Base-by-base conservation (phyloP, 805 yeast genomes). In the Monosporozyma yasuniensis region DNA sequence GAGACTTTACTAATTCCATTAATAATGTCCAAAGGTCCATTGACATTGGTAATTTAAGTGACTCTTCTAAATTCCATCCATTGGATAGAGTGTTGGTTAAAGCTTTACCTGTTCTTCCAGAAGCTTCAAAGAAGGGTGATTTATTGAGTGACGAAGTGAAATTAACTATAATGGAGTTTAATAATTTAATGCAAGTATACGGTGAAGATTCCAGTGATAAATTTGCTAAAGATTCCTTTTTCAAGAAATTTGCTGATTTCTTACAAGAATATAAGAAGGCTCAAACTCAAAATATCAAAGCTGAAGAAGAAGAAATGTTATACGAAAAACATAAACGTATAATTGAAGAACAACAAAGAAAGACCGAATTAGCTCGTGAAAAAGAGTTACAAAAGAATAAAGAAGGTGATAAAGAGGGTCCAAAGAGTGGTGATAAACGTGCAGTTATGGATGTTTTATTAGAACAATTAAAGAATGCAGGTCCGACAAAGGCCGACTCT, bases 131-230 rank as follows among this genome's bases (percentile, higher is more conserved):
- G 46, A 87, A 87, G 66, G 79, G 81, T 47, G 79, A 79, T 18
- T 69, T 83, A 38, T 67, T 93, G 42, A 76, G 76, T 44, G 79
- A 80, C 48, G 90, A 85, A 55, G 72, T 83, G 27, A 75, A 74
- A 49, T 68, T 79, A 22, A 80, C 91, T 0, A 67, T 82, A 49
- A 71, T 76, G 42, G 87, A 84, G 52, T 86, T 85, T 61, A 79
- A 79, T 48, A 73, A 76, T 32, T 71, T 89, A 54, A 84, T 93
- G 95, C 75, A 75, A 54, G 81, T 78, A 57, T 93, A 87, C 63
- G 98, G 97, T n/a, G 99, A 93, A 67, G 95, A 87, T 63, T 75
- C 85, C 1, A 68, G 65, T 8, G 97, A 91, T 64, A 71, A 77
- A 37, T 72, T 74, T 55, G 78, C 90, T 16, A 77, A 83, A 48